Conservation (phyloP, 768 basidiomycete species). For the Mycena vulgaris region DNA sequence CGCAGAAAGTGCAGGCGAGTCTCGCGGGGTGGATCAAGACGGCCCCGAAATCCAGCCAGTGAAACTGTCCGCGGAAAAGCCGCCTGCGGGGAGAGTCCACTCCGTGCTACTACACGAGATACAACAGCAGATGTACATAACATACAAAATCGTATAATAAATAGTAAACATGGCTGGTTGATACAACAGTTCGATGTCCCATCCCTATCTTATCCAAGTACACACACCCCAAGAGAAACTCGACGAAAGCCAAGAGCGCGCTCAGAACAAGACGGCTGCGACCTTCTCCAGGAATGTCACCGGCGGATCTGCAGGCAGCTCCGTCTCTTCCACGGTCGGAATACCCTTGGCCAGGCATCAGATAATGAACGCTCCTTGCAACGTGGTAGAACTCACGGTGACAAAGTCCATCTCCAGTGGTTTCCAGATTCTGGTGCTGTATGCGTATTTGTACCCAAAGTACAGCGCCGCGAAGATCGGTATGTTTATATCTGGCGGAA, state of each 20-base stretch:
- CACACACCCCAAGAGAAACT: background rate
- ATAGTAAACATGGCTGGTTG: background rate
- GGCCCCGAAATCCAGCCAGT: background rate
- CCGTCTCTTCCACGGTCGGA: conserved; percentile 80
- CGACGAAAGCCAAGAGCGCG: background rate
- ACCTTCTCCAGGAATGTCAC: conserved; percentile 67
- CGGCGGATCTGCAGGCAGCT: conserved; percentile 65
- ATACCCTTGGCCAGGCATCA: conserved; percentile 62
- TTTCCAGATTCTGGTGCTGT: conserved; percentile 65
- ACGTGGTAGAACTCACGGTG: conserved; percentile 59
- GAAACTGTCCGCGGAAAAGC: too few relatives aligned
- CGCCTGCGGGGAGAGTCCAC: too few relatives aligned
- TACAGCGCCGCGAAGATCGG: conserved; percentile 62
- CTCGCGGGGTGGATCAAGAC: conserved; percentile 11
- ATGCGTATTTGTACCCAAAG: conserved; percentile 59
- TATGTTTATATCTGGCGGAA: conserved; percentile 62
- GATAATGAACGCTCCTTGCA: background rate
- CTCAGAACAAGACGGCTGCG: conserved; percentile 66
- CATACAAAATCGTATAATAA: background rate
- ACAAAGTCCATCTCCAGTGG: conserved; percentile 80
- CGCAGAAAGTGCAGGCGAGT: conserved; percentile 21
- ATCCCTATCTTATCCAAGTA: background rate
- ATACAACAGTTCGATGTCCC: conserved; percentile 12
- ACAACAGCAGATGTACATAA: conserved; percentile 1
- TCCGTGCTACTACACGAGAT: background rate